phyloP scores from a whole-genome alignment of 257 asterid genomes.

The Ehretia macrophylla region DNA sequence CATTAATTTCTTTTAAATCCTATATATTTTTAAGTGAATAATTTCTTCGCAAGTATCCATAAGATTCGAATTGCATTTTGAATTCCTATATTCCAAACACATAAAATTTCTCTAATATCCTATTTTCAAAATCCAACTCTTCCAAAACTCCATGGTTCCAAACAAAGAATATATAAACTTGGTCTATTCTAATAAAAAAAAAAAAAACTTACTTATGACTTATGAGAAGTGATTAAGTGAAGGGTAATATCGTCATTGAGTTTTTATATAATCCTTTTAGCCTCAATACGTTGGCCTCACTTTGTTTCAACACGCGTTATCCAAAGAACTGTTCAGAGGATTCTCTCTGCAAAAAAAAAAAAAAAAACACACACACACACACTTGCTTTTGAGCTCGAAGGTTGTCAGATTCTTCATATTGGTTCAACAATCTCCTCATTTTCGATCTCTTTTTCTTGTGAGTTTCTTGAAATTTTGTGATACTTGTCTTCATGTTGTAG shows the following conservation, averaged over 20 bases:
- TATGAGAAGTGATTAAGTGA: neutral
- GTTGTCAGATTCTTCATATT: neutral
- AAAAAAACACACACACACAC: neutral
- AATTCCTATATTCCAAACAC: no score
- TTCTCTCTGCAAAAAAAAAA: neutral
- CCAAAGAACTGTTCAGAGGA: neutral
- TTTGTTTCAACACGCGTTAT: neutral
- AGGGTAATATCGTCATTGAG: slow-evolving; percentile 15
- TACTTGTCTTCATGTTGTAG: neutral
- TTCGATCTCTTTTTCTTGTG: neutral
- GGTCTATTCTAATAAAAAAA: no score
- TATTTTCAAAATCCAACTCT: no score
- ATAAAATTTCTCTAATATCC: no score
- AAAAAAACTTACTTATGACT: neutral
- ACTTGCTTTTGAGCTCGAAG: neutral
- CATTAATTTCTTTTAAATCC: no score
- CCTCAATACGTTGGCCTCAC: neutral
- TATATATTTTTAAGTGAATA: no score
- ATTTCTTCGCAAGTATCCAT: no score
- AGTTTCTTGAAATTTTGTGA: neutral
- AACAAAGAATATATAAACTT: no score
- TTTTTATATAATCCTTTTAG: neutral
- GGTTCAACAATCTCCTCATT: neutral
- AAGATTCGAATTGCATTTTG: no score
- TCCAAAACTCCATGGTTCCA: no score